Evolutionary conservation across 129 eudicot genomes (phyloP).

Genomic region (Tagetes erecta): DNA sequence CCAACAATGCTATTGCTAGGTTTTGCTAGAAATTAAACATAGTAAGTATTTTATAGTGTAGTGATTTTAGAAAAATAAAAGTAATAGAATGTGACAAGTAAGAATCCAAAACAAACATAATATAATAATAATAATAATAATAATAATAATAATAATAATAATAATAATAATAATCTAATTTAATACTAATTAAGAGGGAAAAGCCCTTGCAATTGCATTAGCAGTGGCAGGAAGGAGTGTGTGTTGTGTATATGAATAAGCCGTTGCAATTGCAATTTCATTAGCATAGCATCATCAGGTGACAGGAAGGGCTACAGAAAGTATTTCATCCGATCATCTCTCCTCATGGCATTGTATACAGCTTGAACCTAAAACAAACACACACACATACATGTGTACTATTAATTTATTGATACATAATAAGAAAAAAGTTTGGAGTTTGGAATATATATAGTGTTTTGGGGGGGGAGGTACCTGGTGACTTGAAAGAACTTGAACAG

Average conservation of each 20-base stretch:
- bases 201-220: too few relatives aligned
- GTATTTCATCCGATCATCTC: conserved; percentile 91
- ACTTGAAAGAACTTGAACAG: conserved; percentile 87
- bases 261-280: too few relatives aligned
- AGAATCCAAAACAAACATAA: conserved; percentile 3
- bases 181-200: too few relatives aligned
- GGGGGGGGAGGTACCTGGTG: conserved; percentile 64
- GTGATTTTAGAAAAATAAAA: background rate
- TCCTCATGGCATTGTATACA: conserved; percentile 94
- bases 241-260: too few relatives aligned
- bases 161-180: too few relatives aligned
- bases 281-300: too few relatives aligned
- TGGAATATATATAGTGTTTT: too few relatives aligned
- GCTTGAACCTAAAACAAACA: conserved; percentile 78
- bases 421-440: too few relatives aligned
- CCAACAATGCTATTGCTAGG: background rate
- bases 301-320: conserved; percentile 46
- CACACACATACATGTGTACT: too few relatives aligned
- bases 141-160: background rate
- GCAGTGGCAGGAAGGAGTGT: too few relatives aligned
- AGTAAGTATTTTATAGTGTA: background rate
- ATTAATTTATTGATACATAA: too few relatives aligned
- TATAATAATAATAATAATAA: background rate
- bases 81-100: background rate
- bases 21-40: conserved; percentile 42